Conservation (phyloP, 2,329 filamentous ascomycete species). For the Calonectria ilicicola region DNA sequence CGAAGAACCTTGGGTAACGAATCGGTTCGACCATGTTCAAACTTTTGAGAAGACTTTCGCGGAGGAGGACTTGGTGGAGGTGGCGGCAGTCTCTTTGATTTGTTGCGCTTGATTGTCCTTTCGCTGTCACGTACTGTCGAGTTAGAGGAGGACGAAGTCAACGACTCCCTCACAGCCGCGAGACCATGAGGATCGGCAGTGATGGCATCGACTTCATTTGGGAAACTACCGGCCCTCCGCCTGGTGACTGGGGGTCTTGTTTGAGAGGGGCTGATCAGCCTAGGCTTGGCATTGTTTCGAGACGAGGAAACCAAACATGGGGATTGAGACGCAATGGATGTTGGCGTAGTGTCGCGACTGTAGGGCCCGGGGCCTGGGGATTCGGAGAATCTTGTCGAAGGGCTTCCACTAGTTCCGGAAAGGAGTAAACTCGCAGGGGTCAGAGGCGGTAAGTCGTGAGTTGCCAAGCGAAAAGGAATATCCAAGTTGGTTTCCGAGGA, state of each 20-base stretch:
- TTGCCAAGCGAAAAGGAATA: conserved; percentile 68
- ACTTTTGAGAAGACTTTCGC: conserved; percentile 71
- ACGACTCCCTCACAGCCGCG: conserved; percentile 75
- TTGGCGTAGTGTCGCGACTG: conserved; percentile 82
- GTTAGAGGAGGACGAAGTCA: conserved; percentile 78
- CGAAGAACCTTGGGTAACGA: conserved; percentile 54
- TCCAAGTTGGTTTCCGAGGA: conserved; percentile 54
- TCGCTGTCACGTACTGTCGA: conserved; percentile 72
- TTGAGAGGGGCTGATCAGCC: conserved; percentile 67
- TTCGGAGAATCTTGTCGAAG: conserved; percentile 81
- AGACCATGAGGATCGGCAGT: conserved; percentile 67
- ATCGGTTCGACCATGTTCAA: conserved; percentile 51
- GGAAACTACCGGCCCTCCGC: conserved; percentile 66
- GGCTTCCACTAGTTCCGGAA: conserved; percentile 75
- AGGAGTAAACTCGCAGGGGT: conserved; percentile 68
- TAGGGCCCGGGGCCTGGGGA: conserved; percentile 78
- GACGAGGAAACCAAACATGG: conserved; percentile 68
- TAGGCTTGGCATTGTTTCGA: conserved; percentile 59
- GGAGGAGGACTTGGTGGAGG: conserved; percentile 71
- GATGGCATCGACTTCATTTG: conserved; percentile 60
- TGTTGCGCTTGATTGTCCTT: conserved; percentile 54
- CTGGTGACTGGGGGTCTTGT: conserved; percentile 72
- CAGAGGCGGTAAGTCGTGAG: conserved; percentile 74
- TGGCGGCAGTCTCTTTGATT: conserved; percentile 57
- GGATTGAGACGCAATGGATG: conserved; percentile 81